Evolutionary conservation across 768 basidiomycete species (phyloP).

Genomic region (Suillus discolor): DNA sequence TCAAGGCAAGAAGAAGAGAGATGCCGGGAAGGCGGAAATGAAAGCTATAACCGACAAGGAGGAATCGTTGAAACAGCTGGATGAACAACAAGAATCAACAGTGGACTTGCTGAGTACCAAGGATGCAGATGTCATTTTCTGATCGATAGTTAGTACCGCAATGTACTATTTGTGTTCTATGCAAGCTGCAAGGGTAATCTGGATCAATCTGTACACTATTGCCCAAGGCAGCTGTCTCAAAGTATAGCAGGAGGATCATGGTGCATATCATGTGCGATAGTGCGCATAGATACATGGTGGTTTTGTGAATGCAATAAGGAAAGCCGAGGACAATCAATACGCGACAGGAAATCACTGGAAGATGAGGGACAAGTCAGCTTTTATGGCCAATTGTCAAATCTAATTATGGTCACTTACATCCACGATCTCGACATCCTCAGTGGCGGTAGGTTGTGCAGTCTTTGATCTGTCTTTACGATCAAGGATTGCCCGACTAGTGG

Average conservation of each 20-base stretch:
- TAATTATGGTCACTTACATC: constrained; percentile 55
- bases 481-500: constrained; percentile 73
- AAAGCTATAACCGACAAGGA: constrained; percentile 28
- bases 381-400: constrained; percentile 16
- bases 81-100: constrained; percentile 34
- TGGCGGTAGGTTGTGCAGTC: constrained; percentile 40
- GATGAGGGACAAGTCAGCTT: constrained; percentile 13
- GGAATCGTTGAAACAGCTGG: constrained; percentile 21
- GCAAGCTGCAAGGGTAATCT: neutral
- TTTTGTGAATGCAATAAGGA: constrained; percentile 44
- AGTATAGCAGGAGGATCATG: constrained; percentile 36
- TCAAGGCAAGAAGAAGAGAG: constrained; percentile 66
- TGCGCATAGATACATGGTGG: constrained; percentile 68
- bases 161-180: constrained; percentile 5
- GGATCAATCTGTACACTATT: constrained; percentile 2
- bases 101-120: constrained; percentile 80
- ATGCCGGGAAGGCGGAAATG: constrained; percentile 22
- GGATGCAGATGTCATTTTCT: constrained; percentile 95
- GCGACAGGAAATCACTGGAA: constrained; percentile 37
- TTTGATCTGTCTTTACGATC: constrained; percentile 87
- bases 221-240: neutral
- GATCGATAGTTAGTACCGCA: constrained; percentile 25
- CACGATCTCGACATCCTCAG: constrained; percentile 75
- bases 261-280: constrained; percentile 55
- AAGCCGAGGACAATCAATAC: constrained; percentile 18